These are phyloP conservation scores for Pythium guiyangense DNA, from an alignment of 352 stramenopile genomes.

Conservation along the genomic window DNA sequence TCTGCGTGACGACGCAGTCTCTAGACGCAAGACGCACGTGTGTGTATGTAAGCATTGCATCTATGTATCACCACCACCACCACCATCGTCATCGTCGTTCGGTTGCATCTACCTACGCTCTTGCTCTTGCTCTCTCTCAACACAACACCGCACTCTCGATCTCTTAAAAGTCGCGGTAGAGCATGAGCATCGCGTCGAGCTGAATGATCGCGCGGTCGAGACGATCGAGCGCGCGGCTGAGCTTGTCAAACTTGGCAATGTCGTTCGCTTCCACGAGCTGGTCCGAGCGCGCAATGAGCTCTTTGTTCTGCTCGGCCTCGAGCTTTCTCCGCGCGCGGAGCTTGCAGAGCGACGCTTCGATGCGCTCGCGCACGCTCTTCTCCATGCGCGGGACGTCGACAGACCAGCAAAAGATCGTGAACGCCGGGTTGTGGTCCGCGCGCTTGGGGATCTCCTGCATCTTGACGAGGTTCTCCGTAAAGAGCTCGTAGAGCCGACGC, in stretches of 20 bases:
- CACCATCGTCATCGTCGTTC: not conserved
- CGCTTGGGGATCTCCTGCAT: slow-evolving; percentile 87
- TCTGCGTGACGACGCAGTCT: too few species aligned
- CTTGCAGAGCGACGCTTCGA: slow-evolving; percentile 69
- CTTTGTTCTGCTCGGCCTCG: slow-evolving; percentile 84
- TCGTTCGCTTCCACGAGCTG: slow-evolving; percentile 85
- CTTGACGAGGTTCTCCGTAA: slow-evolving; percentile 67
- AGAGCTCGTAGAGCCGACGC: slow-evolving; percentile 79
- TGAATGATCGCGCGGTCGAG: slow-evolving; percentile 81
- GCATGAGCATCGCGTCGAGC: slow-evolving; percentile 85
- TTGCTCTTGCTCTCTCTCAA: too few species aligned
- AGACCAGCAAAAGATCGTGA: slow-evolving; percentile 86
- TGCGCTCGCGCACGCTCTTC: slow-evolving; percentile 46
- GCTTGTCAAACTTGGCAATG: slow-evolving; percentile 83
- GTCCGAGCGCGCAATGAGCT: slow-evolving; percentile 84
- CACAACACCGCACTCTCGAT: too few species aligned
- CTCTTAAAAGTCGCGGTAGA: slow-evolving; percentile 80
- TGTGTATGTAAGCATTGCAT: too few species aligned
- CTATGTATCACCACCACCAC: too few species aligned
- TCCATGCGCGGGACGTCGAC: slow-evolving; percentile 72
- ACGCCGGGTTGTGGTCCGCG: slow-evolving; percentile 85
- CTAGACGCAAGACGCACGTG: too few species aligned
- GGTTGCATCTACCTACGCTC: not conserved
- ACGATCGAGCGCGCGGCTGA: slow-evolving; percentile 79
- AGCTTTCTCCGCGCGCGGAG: slow-evolving; percentile 63